Evolutionary conservation across 345 rosid genomes (phyloP), one percentile per base, ranked within the genome.

Genomic region (Acer campestre): DNA sequence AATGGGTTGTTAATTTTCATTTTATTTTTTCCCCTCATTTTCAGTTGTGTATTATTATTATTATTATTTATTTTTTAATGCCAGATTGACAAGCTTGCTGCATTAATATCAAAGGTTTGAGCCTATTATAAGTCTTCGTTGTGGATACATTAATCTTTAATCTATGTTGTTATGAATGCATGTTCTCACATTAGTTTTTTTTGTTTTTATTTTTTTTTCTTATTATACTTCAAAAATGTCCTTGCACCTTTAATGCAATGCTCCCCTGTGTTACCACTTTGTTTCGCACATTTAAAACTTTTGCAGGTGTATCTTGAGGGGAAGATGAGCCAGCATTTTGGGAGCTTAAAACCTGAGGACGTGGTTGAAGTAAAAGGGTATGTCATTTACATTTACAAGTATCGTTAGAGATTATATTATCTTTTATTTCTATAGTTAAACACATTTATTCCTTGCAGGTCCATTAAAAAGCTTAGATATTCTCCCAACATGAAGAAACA

Each of bases 301-400:
- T 78, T 88, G 80, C 89, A 95, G 98, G 88, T 92, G 63, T 95
- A 95, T 78, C 98, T 98, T 44, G 95, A 95, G 56, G 98, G 98
- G 71, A 92, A 95, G 89, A 93, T 95, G 98, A 95, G 98, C 82
- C 98, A 95, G 86, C 95, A 95, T 86, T 92, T 95, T 82, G 98
- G 95, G 70, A 89, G 91, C 88, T 83, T 95, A 79, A 95, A 93
- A 85, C 95, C 96, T 0, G 98, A 97, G 61, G 98, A 95, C 82
- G 87, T 83, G 25, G 87, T 95, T 78, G 98, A 93, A 87, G 92
- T 93, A 70, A 95, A 95, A 90, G 98, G 98, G 98, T 95, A 82
- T 22, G 61, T 76, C 74, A 25, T 27, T 70, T 48, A n/a, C 61
- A 31, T 10, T 22, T 55, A 61, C 38, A 59, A 27, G 59, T 40